These are phyloP conservation scores for Brassica incana DNA, from an alignment of 345 rosid genomes.

Conservation along the genomic window DNA sequence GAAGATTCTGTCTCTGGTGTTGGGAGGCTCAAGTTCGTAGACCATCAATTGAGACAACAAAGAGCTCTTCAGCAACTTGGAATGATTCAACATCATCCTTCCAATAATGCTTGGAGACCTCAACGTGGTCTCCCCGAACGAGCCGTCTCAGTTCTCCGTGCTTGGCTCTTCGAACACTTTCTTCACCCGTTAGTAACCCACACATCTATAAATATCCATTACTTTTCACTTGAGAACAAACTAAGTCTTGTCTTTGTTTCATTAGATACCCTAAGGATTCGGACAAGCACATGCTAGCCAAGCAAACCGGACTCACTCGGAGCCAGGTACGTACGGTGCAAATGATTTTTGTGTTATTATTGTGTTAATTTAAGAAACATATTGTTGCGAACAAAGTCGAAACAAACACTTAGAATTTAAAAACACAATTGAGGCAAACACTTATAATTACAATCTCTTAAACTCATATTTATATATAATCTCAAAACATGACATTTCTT, in stretches of 20 bases:
- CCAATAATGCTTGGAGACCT: slow-evolving; percentile 95
- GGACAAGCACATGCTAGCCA: slow-evolving; percentile 88
- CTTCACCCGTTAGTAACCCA: slow-evolving; percentile 80
- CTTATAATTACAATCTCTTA: no score
- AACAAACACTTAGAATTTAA: no score
- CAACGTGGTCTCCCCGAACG: slow-evolving; percentile 95
- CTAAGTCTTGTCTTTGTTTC: slow-evolving; percentile 11
- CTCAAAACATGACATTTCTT: no score
- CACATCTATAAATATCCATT: background rate
- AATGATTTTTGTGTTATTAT: background rate
- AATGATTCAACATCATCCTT: slow-evolving; percentile 76
- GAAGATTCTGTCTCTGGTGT: slow-evolving; percentile 60
- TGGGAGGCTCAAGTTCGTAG: slow-evolving; percentile 87
- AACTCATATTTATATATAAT: no score
- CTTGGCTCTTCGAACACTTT: slow-evolving; percentile 98
- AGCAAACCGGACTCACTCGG: slow-evolving; percentile 93
- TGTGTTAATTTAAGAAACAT: background rate
- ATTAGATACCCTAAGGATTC: slow-evolving; percentile 93
- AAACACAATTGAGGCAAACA: no score
- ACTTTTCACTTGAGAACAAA: background rate
- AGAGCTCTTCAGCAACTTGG: slow-evolving; percentile 94
- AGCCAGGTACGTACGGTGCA: slow-evolving; percentile 62
- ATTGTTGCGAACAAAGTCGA: background rate
- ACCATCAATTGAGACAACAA: slow-evolving; percentile 89
- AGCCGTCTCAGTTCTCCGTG: slow-evolving; percentile 93